phyloP scores from a whole-genome alignment of 2,329 filamentous ascomycete genomes.

The Cladosporium sp. region DNA sequence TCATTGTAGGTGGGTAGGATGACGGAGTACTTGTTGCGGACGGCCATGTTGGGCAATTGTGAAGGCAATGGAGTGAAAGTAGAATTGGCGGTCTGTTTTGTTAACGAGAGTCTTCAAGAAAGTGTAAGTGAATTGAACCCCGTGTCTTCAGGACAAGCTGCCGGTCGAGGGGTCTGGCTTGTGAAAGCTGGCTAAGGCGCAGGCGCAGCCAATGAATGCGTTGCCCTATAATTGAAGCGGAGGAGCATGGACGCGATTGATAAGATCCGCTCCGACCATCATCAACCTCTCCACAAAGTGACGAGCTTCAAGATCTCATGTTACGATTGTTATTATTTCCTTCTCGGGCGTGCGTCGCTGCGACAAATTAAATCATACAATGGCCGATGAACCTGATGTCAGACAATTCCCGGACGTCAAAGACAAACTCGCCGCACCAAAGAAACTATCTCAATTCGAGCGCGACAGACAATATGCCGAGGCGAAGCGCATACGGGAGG shows the following conservation, averaged over 20 bases:
- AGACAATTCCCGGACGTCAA: slow-evolving; percentile 65
- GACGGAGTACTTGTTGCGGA: slow-evolving; percentile 90
- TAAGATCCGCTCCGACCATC: too few species aligned
- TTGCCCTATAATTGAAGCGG: too few species aligned
- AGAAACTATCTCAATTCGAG: slow-evolving; percentile 84
- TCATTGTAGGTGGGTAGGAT: slow-evolving; percentile 99
- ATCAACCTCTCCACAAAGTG: too few species aligned
- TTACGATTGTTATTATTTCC: too few species aligned
- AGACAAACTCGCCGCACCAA: slow-evolving; percentile 68
- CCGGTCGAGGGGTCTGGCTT: slow-evolving; percentile 9
- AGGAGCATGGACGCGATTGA: too few species aligned
- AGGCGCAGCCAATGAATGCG: background rate
- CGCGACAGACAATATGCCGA: slow-evolving; percentile 84
- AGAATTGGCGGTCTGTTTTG: too few species aligned
- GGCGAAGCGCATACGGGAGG: slow-evolving; percentile 79
- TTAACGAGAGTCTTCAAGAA: background rate
- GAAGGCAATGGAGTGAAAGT: background rate
- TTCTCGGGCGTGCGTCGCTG: too few species aligned
- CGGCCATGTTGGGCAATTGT: slow-evolving; percentile 28
- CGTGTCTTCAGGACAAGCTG: background rate
- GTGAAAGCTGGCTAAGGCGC: background rate
- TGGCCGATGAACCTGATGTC: slow-evolving; percentile 20
- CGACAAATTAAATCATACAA: background rate
- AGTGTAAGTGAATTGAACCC: background rate
- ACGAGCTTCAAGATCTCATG: too few species aligned